Percentiles rank a stretch among this genome's conserved stretches.
phyloP scores from a whole-genome alignment of 352 stramenopile genomes.

The Globisporangium spinosum region DNA sequence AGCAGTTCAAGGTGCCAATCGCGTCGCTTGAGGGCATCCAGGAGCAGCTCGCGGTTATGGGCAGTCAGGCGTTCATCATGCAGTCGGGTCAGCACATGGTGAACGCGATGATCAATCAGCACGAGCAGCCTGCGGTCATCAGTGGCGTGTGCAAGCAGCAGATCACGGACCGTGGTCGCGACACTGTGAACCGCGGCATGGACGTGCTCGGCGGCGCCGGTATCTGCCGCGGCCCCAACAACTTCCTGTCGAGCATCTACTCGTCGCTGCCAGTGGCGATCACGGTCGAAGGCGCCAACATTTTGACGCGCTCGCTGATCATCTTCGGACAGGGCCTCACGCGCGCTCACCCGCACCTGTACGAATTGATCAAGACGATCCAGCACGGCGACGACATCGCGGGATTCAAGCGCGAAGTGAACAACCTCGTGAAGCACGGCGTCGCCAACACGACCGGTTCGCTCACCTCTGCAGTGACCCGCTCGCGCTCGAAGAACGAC shows the following conservation, averaged over 20 bases:
- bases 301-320: conserved; percentile 95
- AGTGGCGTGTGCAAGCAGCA: conserved; percentile 99
- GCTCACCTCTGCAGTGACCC: conserved; percentile 86
- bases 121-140: conserved; percentile 98
- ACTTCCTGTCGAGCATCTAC: conserved; percentile 96
- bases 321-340: conserved; percentile 98
- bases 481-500: conserved; percentile 90
- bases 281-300: conserved; percentile 98
- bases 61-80: conserved; percentile 92
- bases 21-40: conserved; percentile 97
- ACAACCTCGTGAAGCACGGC: conserved; percentile 93
- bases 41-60: conserved; percentile 94
- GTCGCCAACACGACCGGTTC: conserved; percentile 91
- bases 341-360: conserved; percentile 95
- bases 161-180: conserved; percentile 94
- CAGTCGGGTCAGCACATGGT: conserved; percentile 95
- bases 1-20: conserved; percentile 98
- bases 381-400: conserved; percentile 92
- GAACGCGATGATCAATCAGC: conserved; percentile 98
- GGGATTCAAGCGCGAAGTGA: conserved; percentile 93
- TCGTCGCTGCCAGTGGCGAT: conserved; percentile 96
- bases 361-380: conserved; percentile 96
- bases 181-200: conserved; percentile 96
- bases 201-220: conserved; percentile 95
- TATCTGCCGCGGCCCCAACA: conserved; percentile 96